Base-by-base conservation (phyloP, 495 filamentous ascomycete genomes). In the Tuber indicum region DNA sequence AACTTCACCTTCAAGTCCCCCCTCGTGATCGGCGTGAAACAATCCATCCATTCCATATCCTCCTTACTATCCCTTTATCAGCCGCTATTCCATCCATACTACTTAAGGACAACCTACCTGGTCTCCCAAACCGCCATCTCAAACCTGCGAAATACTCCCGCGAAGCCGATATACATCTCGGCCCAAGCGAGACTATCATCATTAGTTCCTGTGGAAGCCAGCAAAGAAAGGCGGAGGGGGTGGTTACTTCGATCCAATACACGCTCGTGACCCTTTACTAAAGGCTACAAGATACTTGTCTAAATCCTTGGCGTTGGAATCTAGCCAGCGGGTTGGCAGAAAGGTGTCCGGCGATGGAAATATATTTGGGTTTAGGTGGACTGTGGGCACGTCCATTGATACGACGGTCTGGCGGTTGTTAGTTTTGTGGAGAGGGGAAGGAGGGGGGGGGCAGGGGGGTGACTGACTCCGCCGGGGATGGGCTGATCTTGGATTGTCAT, bases 261-360 rank as follows among this genome's bases (percentile, higher is more conserved):
- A 80, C 36, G 47, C 36, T 12, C 78, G 70, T 2, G 77, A 1
- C 5, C 78, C 78, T 49, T 75, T 80, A 1, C 76, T 73, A 42
- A 79, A 80, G 1, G 78, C 0, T 26, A 80, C 78, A 9, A 80
- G 71, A 12, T 75, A 87, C 47, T 75, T 83, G 19, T 87, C 85
- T 6, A 87, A 82, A 21, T 77, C 73, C 47, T 84, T 82, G 0
- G 82, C 81, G 58, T 79, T 39, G 6, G 78, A 72, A 14, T 77
- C 77, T 21, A 86, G 62, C 86, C 86, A 89, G 44, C 87, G 84
- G 42, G 87, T 85, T 3, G 87, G 87, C 0, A 80, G 76, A 79
- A 88, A 88, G 0, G 39, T 79, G 32, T 83, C 62, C 3, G 85
- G 84, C 52, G 87, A 80, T 0, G 86, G 84, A 72, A 87, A 89